Base-by-base conservation (phyloP, 2,329 filamentous ascomycete genomes). In the Cyphellophora attinorum region DNA sequence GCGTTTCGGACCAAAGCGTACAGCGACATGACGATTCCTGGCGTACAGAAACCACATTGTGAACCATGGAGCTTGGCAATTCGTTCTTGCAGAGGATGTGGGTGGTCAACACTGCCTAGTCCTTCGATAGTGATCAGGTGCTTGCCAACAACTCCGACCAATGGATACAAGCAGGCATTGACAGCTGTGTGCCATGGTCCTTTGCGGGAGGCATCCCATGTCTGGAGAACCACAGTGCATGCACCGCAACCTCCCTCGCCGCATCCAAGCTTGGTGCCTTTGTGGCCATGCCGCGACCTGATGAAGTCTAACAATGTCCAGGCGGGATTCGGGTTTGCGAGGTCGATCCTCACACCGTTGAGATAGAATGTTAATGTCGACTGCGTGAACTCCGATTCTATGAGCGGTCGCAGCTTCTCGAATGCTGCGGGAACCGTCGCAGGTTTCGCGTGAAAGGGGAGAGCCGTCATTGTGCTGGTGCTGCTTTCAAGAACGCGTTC, bases 111-210 rank as follows among this genome's bases (percentile, higher is more conserved):
- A 51, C 78, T 84, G 10, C 85, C 86, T 46, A 94, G 88, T 10
- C 85, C 85, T 59, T 94, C 85, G 29, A 94, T 76, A 5, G 86
- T 94, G 56, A 94, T 86, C 51, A 93, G 83, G 68, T 93, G 86
- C 55, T 94, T 94, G 31, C 85, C 86, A 53, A 93, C 85, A 19
- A 93, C 73, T 34, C 83, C 89, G 44, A 84, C 80, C 13, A 93
- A 69, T n/a, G 85, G 85, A 15, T 85, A 85, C 31, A 93, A 66
- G 54, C 85, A 93, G 31, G 85, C 85, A 55, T 93, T 93, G 40
- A 93, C 81, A 36, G 81, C 85, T 35, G 84, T 82, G 63, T 93
- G 85, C 52, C 91, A 89, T 47, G 93, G 82, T 53, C 79, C 69
- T 50, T 81, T 80, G 10, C 81, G 86, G 8, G 8, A 13, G 6